These are phyloP conservation scores for Boletus patriciae DNA, from an alignment of 768 basidiomycete genomes.

Conservation along the genomic window DNA sequence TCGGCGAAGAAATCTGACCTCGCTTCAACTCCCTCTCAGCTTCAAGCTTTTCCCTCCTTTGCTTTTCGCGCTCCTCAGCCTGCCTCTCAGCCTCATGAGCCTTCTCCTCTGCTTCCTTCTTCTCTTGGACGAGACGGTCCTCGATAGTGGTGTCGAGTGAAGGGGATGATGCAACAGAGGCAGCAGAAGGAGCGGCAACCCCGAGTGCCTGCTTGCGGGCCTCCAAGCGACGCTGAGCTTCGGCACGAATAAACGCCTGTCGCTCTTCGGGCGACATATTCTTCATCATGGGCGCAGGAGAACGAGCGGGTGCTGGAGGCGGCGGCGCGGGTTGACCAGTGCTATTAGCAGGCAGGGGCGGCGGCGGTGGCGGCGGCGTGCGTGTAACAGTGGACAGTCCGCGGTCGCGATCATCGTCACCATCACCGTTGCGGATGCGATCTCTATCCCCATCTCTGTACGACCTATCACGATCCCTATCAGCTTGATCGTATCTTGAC, in stretches of 20 bases:
- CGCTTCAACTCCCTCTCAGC: slow-evolving; percentile 67
- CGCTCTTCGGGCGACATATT: slow-evolving; percentile 86
- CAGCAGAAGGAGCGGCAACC: slow-evolving; percentile 47
- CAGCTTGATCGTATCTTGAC: slow-evolving; percentile 35
- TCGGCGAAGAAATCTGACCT: slow-evolving; percentile 40
- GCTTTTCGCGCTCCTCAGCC: slow-evolving; percentile 74
- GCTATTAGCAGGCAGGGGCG: slow-evolving; percentile 43
- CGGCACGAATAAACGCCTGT: slow-evolving; percentile 68
- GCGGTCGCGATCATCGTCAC: slow-evolving; percentile 40
- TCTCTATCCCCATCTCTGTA: slow-evolving; percentile 34
- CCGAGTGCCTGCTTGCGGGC: slow-evolving; percentile 87
- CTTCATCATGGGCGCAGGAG: slow-evolving; percentile 62
- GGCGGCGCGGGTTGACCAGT: slow-evolving; percentile 39
- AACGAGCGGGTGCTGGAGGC: slow-evolving; percentile 51
- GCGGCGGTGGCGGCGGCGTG: slow-evolving; percentile 41
- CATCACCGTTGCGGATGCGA: slow-evolving; percentile 23
- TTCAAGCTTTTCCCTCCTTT: slow-evolving; percentile 71
- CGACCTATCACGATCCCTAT: slow-evolving; percentile 35
- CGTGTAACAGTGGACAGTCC: slow-evolving; percentile 39
- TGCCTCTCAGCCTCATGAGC: slow-evolving; percentile 73
- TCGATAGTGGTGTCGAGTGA: slow-evolving; percentile 78
- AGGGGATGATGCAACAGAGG: slow-evolving; percentile 41
- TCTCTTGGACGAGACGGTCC: slow-evolving; percentile 81
- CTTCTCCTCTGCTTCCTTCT: slow-evolving; percentile 89
- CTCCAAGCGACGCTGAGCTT: slow-evolving; percentile 80